Evolutionary conservation across 306 rosid genomes (phyloP).

Genomic region (Medicago ruthenica): DNA sequence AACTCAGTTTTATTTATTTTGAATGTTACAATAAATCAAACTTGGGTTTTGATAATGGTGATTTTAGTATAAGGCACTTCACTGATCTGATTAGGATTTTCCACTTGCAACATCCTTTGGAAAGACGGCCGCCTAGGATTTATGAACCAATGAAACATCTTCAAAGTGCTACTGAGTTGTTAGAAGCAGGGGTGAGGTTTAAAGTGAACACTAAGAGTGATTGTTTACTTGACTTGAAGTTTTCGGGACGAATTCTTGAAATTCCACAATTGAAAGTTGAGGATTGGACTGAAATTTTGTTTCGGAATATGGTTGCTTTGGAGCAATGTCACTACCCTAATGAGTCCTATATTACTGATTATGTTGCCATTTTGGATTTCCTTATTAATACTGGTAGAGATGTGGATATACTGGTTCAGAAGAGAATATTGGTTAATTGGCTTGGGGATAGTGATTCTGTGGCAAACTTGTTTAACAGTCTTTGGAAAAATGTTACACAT

Average conservation of each 20-base stretch:
- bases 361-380: constrained; percentile 35
- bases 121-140: background rate
- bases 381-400: constrained; percentile 39
- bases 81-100: constrained; percentile 48
- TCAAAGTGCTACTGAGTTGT: constrained; percentile 40
- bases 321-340: constrained; percentile 44
- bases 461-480: constrained; percentile 39
- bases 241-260: constrained; percentile 40
- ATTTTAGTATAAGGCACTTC: constrained; percentile 41
- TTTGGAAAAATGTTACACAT: constrained; percentile 29
- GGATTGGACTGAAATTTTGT: constrained; percentile 39
- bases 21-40: constrained; percentile 14
- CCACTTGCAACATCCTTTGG: constrained; percentile 33
- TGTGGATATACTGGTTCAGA: constrained; percentile 41
- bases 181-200: constrained; percentile 44
- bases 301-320: constrained; percentile 49
- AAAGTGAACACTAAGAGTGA: background rate
- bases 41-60: background rate
- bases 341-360: constrained; percentile 37
- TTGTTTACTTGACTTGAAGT: constrained; percentile 35
- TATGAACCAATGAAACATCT: background rate
- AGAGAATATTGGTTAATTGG: constrained; percentile 37
- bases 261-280: constrained; percentile 44
- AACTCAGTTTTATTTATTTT: constrained; percentile 36
- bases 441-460: constrained; percentile 40